Evolutionary conservation across 495 filamentous ascomycete species (phyloP).

Genomic region (Talaromyces wortmannii): DNA sequence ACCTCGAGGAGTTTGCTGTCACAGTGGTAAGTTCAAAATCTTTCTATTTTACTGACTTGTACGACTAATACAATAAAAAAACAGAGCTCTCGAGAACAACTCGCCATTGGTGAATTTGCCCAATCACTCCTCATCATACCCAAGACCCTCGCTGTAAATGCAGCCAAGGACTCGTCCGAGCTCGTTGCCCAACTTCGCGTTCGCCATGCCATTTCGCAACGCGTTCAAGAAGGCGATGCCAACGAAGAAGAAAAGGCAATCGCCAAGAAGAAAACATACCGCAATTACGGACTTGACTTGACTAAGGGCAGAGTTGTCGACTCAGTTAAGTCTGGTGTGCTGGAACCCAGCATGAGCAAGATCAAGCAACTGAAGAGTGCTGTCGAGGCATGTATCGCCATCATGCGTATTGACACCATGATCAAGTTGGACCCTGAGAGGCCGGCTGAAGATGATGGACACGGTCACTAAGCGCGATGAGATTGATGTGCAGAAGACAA

Average conservation of each 20-base stretch:
- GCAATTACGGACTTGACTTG: slow-evolving; percentile 95
- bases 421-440: slow-evolving; percentile 96
- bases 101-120: slow-evolving; percentile 96
- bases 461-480: slow-evolving; percentile 26
- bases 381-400: slow-evolving; percentile 96
- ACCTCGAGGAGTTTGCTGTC: slow-evolving; percentile 98
- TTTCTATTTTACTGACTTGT: neutral
- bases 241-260: slow-evolving; percentile 82
- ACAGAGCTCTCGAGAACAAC: slow-evolving; percentile 88
- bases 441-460: slow-evolving; percentile 59
- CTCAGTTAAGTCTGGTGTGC: slow-evolving; percentile 85
- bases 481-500: neutral
- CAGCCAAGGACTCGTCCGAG: slow-evolving; percentile 91
- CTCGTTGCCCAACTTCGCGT: slow-evolving; percentile 93
- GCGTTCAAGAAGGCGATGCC: slow-evolving; percentile 71
- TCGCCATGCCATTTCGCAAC: slow-evolving; percentile 89
- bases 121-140: slow-evolving; percentile 90
- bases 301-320: slow-evolving; percentile 86
- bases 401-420: slow-evolving; percentile 99
- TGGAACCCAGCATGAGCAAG: slow-evolving; percentile 98
- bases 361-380: slow-evolving; percentile 97
- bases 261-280: slow-evolving; percentile 92
- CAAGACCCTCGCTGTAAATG: slow-evolving; percentile 95
- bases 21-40: slow-evolving; percentile 61
- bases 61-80: no score